Conservation (phyloP, 164 flowering plant species). For the Euptelea pleiosperma region DNA sequence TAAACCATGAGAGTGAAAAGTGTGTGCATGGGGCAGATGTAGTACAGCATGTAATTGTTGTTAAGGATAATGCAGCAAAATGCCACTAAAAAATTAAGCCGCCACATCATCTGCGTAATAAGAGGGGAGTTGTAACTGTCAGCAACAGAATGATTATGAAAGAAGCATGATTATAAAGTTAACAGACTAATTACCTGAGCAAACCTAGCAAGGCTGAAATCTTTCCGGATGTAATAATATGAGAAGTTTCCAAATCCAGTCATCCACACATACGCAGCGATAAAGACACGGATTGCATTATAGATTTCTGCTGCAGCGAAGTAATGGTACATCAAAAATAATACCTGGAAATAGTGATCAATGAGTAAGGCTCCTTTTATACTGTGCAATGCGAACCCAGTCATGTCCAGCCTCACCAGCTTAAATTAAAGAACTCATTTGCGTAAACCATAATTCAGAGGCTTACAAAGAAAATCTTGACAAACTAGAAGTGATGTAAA, state of each 20-base stretch:
- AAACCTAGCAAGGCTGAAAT: constrained; percentile 89
- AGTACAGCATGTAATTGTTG: constrained; percentile 84
- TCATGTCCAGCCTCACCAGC: too few relatives aligned
- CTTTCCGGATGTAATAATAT: constrained; percentile 87
- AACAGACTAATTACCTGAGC: constrained; percentile 59
- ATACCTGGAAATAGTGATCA: constrained; percentile 51
- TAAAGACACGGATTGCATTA: constrained; percentile 85
- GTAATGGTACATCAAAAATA: constrained; percentile 97
- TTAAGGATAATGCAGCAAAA: constrained; percentile 86
- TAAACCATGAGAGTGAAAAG: constrained; percentile 98
- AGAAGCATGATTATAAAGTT: background rate
- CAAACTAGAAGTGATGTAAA: too few relatives aligned
- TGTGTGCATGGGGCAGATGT: constrained; percentile 99
- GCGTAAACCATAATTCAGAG: too few relatives aligned
- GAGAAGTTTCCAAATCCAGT: constrained; percentile 99
- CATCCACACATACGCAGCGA: constrained; percentile 99
- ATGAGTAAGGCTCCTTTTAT: constrained; percentile 11
- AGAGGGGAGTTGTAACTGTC: constrained; percentile 6
- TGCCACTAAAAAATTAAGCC: constrained; percentile 87
- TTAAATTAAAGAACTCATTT: too few relatives aligned
- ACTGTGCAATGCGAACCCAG: too few relatives aligned
- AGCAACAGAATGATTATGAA: constrained; percentile 13
- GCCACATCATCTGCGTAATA: constrained; percentile 96
- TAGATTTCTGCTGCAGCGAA: constrained; percentile 91
- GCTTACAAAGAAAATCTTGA: too few relatives aligned